Evolutionary conservation across 306 rosid species (phyloP).

Genomic region (Fragaria nilgerrensis): DNA sequence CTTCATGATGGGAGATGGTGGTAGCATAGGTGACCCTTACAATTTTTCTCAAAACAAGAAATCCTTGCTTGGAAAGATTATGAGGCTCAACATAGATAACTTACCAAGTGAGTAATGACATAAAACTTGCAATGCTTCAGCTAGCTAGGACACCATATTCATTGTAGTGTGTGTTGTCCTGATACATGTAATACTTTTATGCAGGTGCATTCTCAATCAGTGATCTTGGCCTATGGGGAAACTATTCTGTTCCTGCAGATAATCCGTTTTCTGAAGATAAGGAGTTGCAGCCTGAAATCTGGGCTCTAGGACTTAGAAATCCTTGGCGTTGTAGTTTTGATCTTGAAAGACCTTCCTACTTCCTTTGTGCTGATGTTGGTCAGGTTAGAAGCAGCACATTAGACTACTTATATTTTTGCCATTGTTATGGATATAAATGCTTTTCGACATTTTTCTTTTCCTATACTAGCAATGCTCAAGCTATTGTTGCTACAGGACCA

Average conservation of each 20-base stretch:
- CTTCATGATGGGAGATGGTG: slow-evolving; percentile 45
- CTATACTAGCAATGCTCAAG: not conserved
- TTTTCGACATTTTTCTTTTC: not conserved
- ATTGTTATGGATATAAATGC: not conserved
- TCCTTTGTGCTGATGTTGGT: slow-evolving; percentile 43
- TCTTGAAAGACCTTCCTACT: slow-evolving; percentile 39
- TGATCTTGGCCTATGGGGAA: slow-evolving; percentile 32
- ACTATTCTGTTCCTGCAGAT: slow-evolving; percentile 33
- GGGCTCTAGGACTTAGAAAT: slow-evolving; percentile 35
- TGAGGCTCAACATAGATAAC: slow-evolving; percentile 38
- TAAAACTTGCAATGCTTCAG: not conserved
- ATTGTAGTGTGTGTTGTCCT: not conserved
- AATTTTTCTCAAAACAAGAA: slow-evolving; percentile 41
- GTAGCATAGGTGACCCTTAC: slow-evolving; percentile 33
- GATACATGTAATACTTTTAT: not conserved
- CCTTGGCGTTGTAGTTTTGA: slow-evolving; percentile 42
- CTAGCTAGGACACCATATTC: not conserved
- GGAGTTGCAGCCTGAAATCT: slow-evolving; percentile 36
- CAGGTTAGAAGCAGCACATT: slow-evolving; percentile 20
- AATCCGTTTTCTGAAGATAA: slow-evolving; percentile 34
- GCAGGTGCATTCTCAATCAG: slow-evolving; percentile 17
- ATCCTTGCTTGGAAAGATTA: slow-evolving; percentile 42
- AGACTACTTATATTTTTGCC: not conserved
- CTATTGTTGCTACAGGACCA: slow-evolving; percentile 12
- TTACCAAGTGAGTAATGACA: slow-evolving; percentile 23